A percentile compares a stretch with the other conserved stretches of the same genome.
Evolutionary conservation across 371 early-diverging fungal species (phyloP).

Genomic region (Mortierella sp.): DNA sequence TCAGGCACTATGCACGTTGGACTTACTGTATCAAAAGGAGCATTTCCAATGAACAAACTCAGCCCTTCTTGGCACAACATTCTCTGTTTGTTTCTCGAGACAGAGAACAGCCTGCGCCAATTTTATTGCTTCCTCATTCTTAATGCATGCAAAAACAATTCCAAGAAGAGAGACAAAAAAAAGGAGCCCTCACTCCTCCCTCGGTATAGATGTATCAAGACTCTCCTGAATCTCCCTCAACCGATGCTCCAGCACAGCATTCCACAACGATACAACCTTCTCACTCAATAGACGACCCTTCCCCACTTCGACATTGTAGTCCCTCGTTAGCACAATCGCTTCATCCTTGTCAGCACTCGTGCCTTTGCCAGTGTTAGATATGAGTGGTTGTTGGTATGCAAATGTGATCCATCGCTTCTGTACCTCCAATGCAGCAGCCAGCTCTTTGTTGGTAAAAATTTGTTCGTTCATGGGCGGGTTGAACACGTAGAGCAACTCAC

Average conservation of each 20-base stretch:
- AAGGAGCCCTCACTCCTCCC: neutral
- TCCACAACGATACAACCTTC: neutral
- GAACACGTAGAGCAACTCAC: slow-evolving; percentile 8
- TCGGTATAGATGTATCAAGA: neutral
- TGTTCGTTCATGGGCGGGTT: slow-evolving; percentile 4
- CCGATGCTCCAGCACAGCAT: neutral
- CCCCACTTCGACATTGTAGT: neutral
- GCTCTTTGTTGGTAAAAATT: neutral
- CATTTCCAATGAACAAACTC: too few relatives aligned
- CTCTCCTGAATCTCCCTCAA: neutral
- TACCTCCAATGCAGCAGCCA: neutral
- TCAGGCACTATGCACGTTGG: too few relatives aligned
- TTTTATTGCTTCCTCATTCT: neutral
- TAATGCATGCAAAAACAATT: neutral
- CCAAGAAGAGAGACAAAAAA: neutral
- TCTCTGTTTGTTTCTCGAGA: too few relatives aligned
- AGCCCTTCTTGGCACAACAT: too few relatives aligned
- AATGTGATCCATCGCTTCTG: slow-evolving; percentile 10
- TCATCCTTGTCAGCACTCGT: neutral
- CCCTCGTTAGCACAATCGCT: neutral
- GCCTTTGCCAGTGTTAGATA: neutral
- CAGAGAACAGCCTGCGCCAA: neutral
- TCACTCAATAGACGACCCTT: neutral
- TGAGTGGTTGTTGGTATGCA: neutral
- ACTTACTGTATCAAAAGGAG: too few relatives aligned